Conservation (phyloP, 2,329 filamentous ascomycete species). For the Aspergillus viridinutans region DNA sequence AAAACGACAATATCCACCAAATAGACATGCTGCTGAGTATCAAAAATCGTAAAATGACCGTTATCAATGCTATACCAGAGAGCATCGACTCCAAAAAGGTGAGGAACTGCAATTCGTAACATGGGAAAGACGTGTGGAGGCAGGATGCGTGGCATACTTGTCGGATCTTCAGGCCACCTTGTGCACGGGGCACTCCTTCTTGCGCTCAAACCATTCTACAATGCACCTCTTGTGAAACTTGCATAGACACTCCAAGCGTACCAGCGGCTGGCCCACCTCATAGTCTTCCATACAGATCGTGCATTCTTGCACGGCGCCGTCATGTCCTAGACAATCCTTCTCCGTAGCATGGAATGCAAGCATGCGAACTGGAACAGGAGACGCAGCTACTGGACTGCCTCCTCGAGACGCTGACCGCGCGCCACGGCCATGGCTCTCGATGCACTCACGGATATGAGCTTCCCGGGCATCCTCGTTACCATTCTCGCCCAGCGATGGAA, state of each 20-base stretch:
- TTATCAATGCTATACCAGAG: background rate
- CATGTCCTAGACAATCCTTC: slow-evolving; percentile 57
- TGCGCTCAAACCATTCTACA: slow-evolving; percentile 57
- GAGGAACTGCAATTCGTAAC: background rate
- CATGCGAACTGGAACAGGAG: slow-evolving; percentile 33
- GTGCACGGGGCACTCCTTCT: slow-evolving; percentile 58
- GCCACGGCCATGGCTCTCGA: slow-evolving; percentile 31
- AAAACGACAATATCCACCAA: background rate
- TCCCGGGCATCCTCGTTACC: slow-evolving; percentile 41
- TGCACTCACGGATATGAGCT: slow-evolving; percentile 44
- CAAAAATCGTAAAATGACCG: background rate
- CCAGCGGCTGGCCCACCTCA: slow-evolving; percentile 55
- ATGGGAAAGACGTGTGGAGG: background rate
- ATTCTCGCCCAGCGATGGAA: slow-evolving; percentile 36
- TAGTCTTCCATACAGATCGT: slow-evolving; percentile 65
- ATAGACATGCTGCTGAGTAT: background rate
- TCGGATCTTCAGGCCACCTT: slow-evolving; percentile 35
- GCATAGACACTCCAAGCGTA: slow-evolving; percentile 59
- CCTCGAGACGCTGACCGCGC: slow-evolving; percentile 15
- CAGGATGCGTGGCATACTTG: background rate
- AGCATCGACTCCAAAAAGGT: background rate
- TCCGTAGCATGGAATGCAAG: slow-evolving; percentile 55
- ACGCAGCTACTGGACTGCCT: slow-evolving; percentile 18
- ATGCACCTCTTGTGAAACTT: slow-evolving; percentile 62
- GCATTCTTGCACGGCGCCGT: slow-evolving; percentile 54